A percentile compares a stretch with the other conserved stretches of the same genome.
Conservation (phyloP, 306 rosid genomes). For the Quercus cerris region DNA sequence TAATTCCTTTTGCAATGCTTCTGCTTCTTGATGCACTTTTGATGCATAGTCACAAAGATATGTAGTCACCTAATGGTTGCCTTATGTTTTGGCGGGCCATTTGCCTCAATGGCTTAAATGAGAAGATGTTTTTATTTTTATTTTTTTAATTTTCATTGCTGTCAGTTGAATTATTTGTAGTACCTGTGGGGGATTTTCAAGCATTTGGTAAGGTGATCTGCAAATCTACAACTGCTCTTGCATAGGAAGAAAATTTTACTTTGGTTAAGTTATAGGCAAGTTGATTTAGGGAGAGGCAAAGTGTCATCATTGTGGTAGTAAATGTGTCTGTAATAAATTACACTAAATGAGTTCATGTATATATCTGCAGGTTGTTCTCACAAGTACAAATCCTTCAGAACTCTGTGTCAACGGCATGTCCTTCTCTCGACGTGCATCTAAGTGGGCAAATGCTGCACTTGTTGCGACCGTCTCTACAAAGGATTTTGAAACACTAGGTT, state of each 20-base stretch:
- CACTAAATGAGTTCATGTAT: constrained; percentile 8
- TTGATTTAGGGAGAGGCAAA: neutral
- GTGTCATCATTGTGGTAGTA: constrained; percentile 11
- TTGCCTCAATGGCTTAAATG: neutral
- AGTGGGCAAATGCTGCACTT: constrained; percentile 99
- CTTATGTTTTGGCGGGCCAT: neutral
- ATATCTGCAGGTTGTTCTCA: constrained; percentile 84
- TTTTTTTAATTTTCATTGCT: neutral
- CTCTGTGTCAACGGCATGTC: constrained; percentile 96
- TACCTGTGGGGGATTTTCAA: neutral
- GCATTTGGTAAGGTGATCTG: neutral
- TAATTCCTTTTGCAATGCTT: constrained; percentile 15
- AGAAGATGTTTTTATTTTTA: neutral
- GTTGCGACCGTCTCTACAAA: constrained; percentile 73
- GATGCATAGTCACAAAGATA: neutral
- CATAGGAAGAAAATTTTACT: neutral
- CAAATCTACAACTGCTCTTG: neutral
- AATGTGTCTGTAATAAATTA: neutral
- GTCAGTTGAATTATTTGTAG: neutral
- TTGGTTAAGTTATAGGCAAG: neutral
- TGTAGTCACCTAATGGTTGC: neutral
- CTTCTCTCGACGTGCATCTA: constrained; percentile 89
- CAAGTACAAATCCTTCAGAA: constrained; percentile 89
- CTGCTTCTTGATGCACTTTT: constrained; percentile 5
- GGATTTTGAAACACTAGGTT: constrained; percentile 71